These are phyloP conservation scores for Nakazawaea populi DNA, from an alignment of 805 yeast species.

Conservation along the genomic window DNA sequence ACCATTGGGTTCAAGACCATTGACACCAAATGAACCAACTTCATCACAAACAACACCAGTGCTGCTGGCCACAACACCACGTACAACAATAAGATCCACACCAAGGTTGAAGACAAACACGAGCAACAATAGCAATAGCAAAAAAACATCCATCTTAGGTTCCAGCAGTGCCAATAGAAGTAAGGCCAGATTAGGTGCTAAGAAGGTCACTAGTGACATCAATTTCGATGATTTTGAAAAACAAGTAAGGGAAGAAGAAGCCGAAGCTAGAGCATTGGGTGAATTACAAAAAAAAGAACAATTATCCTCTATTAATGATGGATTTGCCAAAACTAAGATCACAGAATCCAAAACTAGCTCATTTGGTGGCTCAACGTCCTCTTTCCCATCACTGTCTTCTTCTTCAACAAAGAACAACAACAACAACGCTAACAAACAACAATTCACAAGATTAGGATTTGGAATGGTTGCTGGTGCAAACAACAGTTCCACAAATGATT, in stretches of 20 bases:
- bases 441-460: constrained; percentile 79
- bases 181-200: constrained; percentile 50
- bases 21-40: constrained; percentile 31
- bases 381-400: constrained; percentile 15
- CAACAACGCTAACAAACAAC: constrained; percentile 41
- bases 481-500: constrained; percentile 32
- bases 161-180: constrained; percentile 43
- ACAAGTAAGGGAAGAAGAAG: constrained; percentile 79
- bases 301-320: background rate
- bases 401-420: background rate
- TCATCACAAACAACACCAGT: constrained; percentile 22
- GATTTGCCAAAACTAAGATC: constrained; percentile 6
- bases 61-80: constrained; percentile 20
- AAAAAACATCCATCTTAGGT: constrained; percentile 29
- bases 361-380: constrained; percentile 7
- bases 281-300: constrained; percentile 9
- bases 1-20: constrained; percentile 39
- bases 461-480: constrained; percentile 73
- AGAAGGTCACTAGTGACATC: constrained; percentile 46
- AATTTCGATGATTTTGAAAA: constrained; percentile 61
- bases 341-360: constrained; percentile 11
- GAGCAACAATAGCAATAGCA: constrained; percentile 14
- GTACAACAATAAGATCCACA: constrained; percentile 24
- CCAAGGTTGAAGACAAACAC: constrained; percentile 12
- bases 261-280: constrained; percentile 53